Evolutionary conservation across 139 green algal genomes (phyloP).

Genomic region (Chlorella sp.): DNA sequence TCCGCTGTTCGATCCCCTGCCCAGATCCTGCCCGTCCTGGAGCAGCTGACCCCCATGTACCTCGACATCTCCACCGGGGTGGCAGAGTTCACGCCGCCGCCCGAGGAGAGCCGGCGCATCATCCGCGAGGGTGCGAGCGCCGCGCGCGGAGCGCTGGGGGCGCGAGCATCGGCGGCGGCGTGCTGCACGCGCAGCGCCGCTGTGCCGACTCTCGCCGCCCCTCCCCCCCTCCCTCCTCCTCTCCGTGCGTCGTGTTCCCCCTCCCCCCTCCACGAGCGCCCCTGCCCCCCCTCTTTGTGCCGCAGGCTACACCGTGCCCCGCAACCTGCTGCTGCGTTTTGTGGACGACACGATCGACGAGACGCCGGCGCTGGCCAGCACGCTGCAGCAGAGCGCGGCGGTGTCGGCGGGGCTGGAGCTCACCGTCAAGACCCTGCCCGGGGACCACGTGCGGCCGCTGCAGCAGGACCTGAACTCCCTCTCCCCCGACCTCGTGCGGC

Average conservation of each 20-base stretch:
- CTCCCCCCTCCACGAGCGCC: neutral
- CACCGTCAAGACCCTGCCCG: slow-evolving; percentile 70
- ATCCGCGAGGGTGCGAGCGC: slow-evolving; percentile 51
- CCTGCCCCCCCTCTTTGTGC: neutral
- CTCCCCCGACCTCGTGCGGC: slow-evolving; percentile 33
- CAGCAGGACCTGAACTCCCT: slow-evolving; percentile 61
- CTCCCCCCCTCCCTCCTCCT: too few relatives aligned
- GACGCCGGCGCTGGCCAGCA: slow-evolving; percentile 66
- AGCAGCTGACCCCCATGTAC: slow-evolving; percentile 89
- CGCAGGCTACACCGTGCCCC: slow-evolving; percentile 50
- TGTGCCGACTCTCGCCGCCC: too few relatives aligned
- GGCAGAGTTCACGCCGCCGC: slow-evolving; percentile 83
- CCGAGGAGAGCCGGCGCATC: slow-evolving; percentile 70
- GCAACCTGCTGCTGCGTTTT: slow-evolving; percentile 93
- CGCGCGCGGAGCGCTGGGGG: too few relatives aligned
- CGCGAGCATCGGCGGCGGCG: too few relatives aligned
- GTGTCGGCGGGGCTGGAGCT: slow-evolving; percentile 65
- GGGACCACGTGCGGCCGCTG: slow-evolving; percentile 84
- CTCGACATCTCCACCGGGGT: slow-evolving; percentile 75
- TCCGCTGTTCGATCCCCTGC: too few relatives aligned
- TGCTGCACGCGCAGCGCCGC: too few relatives aligned
- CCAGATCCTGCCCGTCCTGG: slow-evolving; percentile 85
- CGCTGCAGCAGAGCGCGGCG: slow-evolving; percentile 49
- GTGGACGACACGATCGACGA: slow-evolving; percentile 89
- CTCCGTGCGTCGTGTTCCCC: too few relatives aligned